A percentile compares a stretch with the other conserved stretches of the same genome.
Conservation (phyloP, 2,329 filamentous ascomycete species). For the Phialophora verrucosa region DNA sequence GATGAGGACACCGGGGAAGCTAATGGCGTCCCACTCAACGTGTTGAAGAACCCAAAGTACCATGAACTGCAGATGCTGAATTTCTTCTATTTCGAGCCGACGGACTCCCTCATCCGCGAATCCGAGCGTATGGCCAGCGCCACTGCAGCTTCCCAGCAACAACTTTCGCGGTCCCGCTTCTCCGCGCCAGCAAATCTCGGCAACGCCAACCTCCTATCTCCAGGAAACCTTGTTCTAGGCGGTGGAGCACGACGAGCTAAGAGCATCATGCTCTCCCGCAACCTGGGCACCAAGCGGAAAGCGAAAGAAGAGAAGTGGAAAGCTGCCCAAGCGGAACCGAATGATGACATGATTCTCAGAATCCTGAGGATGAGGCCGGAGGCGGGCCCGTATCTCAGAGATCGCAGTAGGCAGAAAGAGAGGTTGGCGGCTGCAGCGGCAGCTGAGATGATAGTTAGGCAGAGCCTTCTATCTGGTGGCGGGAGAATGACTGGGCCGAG, state of each 20-base stretch:
- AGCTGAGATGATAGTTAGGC: slow-evolving; percentile 90
- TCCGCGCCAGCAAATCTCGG: slow-evolving; percentile 67
- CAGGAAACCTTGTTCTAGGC: slow-evolving; percentile 47
- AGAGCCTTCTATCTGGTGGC: slow-evolving; percentile 73
- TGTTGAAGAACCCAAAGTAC: slow-evolving; percentile 96
- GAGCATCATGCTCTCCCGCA: slow-evolving; percentile 91
- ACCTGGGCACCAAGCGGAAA: slow-evolving; percentile 93
- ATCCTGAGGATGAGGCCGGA: slow-evolving; percentile 95
- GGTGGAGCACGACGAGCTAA: slow-evolving; percentile 59
- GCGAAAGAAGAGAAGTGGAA: slow-evolving; percentile 95
- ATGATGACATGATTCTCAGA: slow-evolving; percentile 95
- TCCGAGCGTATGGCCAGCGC: slow-evolving; percentile 94
- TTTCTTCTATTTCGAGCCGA: slow-evolving; percentile 97
- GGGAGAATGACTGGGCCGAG: slow-evolving; percentile 57
- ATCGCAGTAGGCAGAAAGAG: slow-evolving; percentile 92
- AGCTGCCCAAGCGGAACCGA: slow-evolving; percentile 94
- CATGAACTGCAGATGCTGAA: slow-evolving; percentile 95
- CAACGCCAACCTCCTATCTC: slow-evolving; percentile 59
- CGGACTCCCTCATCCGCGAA: slow-evolving; percentile 89
- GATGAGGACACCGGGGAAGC: slow-evolving; percentile 84
- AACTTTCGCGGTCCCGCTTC: slow-evolving; percentile 63
- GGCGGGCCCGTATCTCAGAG: slow-evolving; percentile 83
- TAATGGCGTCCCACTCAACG: slow-evolving; percentile 85
- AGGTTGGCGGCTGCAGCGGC: slow-evolving; percentile 86
- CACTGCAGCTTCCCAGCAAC: slow-evolving; percentile 77